Evolutionary conservation across 2,329 filamentous ascomycete genomes (phyloP).

Genomic region (Grosmannia clavigera): DNA sequence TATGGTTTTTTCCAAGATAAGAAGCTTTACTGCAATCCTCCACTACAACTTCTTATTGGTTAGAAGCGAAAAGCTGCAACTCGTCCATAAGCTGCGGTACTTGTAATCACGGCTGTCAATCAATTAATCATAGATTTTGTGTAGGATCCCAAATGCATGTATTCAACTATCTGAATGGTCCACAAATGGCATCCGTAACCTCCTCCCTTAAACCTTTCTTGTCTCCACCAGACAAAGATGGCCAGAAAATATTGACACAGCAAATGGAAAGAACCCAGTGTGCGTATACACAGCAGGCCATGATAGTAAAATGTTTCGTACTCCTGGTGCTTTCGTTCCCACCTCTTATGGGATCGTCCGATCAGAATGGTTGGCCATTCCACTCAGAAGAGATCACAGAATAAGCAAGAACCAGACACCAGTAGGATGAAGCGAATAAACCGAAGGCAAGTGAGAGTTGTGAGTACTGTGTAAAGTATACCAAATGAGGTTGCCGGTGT

Average conservation of each 20-base stretch:
- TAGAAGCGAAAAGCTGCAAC: too few species aligned
- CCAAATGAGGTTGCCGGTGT: neutral
- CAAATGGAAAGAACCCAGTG: neutral
- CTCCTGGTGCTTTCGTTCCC: neutral
- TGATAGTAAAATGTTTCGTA: conserved; percentile 13
- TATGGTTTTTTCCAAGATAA: too few species aligned
- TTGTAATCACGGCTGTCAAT: neutral
- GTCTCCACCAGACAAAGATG: neutral
- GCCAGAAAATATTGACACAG: neutral
- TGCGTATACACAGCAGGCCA: neutral
- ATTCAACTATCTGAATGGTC: neutral
- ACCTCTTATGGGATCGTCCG: neutral
- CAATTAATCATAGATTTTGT: too few species aligned
- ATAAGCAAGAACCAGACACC: neutral
- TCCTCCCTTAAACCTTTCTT: neutral
- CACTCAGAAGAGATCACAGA: neutral
- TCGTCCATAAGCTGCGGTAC: too few species aligned
- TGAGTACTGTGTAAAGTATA: neutral
- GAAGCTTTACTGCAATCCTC: too few species aligned
- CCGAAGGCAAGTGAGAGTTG: neutral
- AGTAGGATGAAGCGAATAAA: neutral
- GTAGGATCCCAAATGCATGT: neutral
- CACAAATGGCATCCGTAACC: neutral
- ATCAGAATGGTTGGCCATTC: neutral
- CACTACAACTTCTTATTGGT: too few species aligned